A percentile compares a stretch with the other conserved stretches of the same genome.
phyloP scores from a whole-genome alignment of 768 basidiomycete genomes.

The Mrakia frigida region DNA sequence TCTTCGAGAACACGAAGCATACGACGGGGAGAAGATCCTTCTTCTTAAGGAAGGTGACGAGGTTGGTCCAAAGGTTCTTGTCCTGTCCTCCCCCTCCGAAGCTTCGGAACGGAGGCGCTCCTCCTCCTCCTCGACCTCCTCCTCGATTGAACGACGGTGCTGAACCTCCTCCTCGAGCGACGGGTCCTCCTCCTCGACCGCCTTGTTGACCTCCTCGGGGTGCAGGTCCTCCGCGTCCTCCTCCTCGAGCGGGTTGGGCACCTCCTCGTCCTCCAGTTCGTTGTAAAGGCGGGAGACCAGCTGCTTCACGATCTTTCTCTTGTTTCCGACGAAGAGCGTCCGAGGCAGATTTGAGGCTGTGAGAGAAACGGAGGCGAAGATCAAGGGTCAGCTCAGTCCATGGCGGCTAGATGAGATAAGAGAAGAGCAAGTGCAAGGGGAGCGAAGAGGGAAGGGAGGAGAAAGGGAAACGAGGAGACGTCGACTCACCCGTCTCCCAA shows the following conservation, averaged over 20 bases:
- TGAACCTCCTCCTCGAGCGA: conserved; percentile 29
- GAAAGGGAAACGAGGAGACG: not conserved
- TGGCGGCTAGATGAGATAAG: no score
- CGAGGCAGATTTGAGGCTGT: conserved; percentile 80
- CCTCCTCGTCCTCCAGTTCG: conserved; percentile 75
- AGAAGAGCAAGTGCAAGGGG: no score
- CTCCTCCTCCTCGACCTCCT: conserved; percentile 29
- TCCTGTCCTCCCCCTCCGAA: conserved; percentile 49
- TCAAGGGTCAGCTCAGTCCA: not conserved
- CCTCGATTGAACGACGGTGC: conserved; percentile 22
- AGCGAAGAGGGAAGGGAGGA: not conserved
- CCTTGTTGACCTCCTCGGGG: conserved; percentile 45
- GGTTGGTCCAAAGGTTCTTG: conserved; percentile 88
- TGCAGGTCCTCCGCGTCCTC: conserved; percentile 68
- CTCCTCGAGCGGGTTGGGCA: conserved; percentile 52
- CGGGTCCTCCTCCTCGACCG: conserved; percentile 34
- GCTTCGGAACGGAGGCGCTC: conserved; percentile 5
- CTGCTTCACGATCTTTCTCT: conserved; percentile 95
- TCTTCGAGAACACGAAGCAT: conserved; percentile 95
- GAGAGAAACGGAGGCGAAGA: not conserved
- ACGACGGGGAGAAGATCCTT: conserved; percentile 84
- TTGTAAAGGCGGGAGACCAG: conserved; percentile 80
- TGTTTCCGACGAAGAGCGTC: conserved; percentile 89
- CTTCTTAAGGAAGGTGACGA: conserved; percentile 71
- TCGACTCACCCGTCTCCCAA: conserved; percentile 60